Evolutionary conservation across 1,284 basidiomycete genomes (phyloP).

Genomic region (Cutaneotrichosporon daszewskae): DNA sequence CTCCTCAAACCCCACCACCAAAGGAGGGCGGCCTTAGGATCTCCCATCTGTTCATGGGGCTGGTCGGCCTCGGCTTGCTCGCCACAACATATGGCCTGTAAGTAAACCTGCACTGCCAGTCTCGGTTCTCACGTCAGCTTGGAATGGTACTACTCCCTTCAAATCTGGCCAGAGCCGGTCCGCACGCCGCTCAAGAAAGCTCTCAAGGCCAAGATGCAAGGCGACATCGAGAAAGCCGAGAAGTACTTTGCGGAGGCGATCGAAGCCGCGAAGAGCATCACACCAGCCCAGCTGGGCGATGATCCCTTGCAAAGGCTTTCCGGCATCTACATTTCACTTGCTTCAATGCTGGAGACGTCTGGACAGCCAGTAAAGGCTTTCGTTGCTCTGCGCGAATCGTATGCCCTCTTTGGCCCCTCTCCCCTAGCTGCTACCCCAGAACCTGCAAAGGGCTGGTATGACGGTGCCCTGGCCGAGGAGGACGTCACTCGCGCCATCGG

Average conservation of each 20-base stretch:
- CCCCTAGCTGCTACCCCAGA: constrained; percentile 17
- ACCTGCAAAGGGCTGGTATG: constrained; percentile 8
- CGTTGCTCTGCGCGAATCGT: constrained; percentile 27
- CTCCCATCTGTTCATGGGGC: constrained; percentile 38
- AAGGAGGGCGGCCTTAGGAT: constrained; percentile 11
- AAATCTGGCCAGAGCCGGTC: constrained; percentile 43
- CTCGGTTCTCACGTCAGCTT: constrained; percentile 31
- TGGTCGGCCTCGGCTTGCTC: constrained; percentile 40
- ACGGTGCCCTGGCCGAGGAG: constrained; percentile 15
- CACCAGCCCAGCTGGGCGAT: constrained; percentile 28
- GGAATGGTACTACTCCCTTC: constrained; percentile 44
- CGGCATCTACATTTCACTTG: constrained; percentile 42
- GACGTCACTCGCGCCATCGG: constrained; percentile 42
- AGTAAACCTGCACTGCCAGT: constrained; percentile 16
- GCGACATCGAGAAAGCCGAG: constrained; percentile 39
- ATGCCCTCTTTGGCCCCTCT: constrained; percentile 28
- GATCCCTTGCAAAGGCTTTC: constrained; percentile 44
- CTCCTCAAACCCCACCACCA: no score
- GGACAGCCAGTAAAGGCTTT: constrained; percentile 35
- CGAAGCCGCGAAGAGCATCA: constrained; percentile 25
- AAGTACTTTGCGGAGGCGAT: constrained; percentile 39
- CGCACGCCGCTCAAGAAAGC: constrained; percentile 40
- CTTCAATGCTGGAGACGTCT: constrained; percentile 35
- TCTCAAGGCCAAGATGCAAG: constrained; percentile 36
- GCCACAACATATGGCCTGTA: constrained; percentile 46